Percentiles rank a stretch among this genome's conserved stretches.
Conservation (phyloP, 208 protist species). For the Leishmania turanica region DNA sequence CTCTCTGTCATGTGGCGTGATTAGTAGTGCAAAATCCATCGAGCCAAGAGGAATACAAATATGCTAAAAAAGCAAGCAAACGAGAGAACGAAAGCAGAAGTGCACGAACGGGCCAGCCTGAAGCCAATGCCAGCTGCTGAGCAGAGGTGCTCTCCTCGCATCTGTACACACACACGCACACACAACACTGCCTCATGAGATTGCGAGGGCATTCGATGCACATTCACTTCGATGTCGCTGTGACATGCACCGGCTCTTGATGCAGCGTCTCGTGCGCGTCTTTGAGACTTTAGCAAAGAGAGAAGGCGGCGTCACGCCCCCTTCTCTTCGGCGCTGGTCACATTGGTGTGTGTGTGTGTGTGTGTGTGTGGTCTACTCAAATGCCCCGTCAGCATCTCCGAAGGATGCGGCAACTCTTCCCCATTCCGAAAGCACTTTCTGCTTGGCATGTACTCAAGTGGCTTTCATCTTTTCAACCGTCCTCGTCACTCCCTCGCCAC, state of each 20-base stretch:
- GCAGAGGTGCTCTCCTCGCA: background rate
- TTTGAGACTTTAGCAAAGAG: background rate
- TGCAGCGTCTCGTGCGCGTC: background rate
- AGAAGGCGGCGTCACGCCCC: background rate
- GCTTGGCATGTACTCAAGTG: background rate
- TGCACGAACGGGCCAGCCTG: background rate
- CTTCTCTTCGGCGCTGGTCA: background rate
- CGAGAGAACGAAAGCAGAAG: constrained; percentile 7
- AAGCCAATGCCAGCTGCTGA: background rate
- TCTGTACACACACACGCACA: background rate
- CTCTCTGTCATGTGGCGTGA: constrained; percentile 4
- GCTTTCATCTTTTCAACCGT: background rate
- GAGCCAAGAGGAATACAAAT: background rate
- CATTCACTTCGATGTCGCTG: background rate
- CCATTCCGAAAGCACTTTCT: background rate
- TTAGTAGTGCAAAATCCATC: constrained; percentile 6
- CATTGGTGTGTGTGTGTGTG: background rate
- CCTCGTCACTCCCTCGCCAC: background rate
- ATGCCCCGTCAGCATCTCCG: background rate
- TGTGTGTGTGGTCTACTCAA: background rate
- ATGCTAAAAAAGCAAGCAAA: background rate
- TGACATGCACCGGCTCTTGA: background rate
- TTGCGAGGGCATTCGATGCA: background rate
- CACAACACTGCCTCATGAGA: background rate
- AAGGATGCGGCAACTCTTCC: background rate